phyloP scores from a whole-genome alignment of 371 early-diverging fungal genomes.

The Mucor lusitanicus region DNA sequence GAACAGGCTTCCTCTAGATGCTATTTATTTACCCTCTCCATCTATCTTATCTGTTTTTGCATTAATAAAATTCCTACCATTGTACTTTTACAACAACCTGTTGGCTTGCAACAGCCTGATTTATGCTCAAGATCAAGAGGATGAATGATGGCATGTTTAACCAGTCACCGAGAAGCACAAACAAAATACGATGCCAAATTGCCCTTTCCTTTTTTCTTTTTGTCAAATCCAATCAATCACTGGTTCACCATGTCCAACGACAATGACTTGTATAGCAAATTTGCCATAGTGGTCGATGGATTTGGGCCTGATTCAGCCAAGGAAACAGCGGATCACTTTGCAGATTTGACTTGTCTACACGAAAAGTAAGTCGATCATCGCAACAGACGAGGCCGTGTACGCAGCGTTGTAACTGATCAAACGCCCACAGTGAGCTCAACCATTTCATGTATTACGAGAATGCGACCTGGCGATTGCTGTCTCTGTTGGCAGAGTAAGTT shows the following conservation, averaged over 20 bases:
- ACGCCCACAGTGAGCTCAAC: neutral
- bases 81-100: neutral
- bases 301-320: neutral
- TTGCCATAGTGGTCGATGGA: slow-evolving; percentile 2
- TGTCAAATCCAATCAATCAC: neutral
- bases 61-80: neutral
- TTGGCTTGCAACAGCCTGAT: neutral
- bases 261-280: neutral
- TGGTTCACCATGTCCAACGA: neutral
- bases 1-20: slow-evolving; percentile 28
- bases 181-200: neutral
- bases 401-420: neutral
- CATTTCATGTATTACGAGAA: slow-evolving; percentile 10
- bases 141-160: neutral
- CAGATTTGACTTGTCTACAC: neutral
- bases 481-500: slow-evolving; percentile 2
- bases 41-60: neutral
- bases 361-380: neutral
- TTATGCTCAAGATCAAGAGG: neutral
- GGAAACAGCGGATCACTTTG: neutral
- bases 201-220: neutral
- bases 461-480: slow-evolving; percentile 8
- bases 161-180: neutral
- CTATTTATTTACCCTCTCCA: neutral
- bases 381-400: neutral